These are phyloP conservation scores for Leccinum longicurvipes DNA, from an alignment of 768 basidiomycete species.

Conservation along the genomic window DNA sequence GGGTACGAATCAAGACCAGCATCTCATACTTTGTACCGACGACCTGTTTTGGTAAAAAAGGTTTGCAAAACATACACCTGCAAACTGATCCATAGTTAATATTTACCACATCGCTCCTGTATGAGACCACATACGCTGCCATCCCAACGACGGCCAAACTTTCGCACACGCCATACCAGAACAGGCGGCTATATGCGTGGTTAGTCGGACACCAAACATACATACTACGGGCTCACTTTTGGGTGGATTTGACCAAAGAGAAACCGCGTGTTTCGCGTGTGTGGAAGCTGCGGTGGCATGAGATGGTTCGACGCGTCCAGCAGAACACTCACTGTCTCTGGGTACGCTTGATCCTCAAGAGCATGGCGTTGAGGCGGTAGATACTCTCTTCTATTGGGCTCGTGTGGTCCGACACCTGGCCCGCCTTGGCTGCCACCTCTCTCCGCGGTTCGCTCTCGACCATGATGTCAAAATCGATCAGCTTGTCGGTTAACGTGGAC, in stretches of 20 bases:
- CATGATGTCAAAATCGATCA: constrained; percentile 96
- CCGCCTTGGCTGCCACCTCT: constrained; percentile 83
- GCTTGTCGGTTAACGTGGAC: constrained; percentile 89
- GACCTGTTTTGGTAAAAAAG: constrained; percentile 93
- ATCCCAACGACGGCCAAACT: constrained; percentile 75
- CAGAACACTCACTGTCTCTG: constrained; percentile 79
- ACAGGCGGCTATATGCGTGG: constrained; percentile 61
- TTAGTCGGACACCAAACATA: neutral
- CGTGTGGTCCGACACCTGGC: constrained; percentile 90
- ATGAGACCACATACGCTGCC: constrained; percentile 66
- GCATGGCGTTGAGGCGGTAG: constrained; percentile 82
- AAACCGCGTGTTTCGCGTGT: constrained; percentile 94
- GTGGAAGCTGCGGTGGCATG: constrained; percentile 64
- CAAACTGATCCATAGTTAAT: constrained; percentile 43
- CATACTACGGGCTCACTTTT: constrained; percentile 50
- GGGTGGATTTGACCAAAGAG: constrained; percentile 85
- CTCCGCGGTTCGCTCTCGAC: constrained; percentile 95
- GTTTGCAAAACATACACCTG: constrained; percentile 94
- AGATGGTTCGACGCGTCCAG: neutral
- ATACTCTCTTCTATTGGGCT: constrained; percentile 93
- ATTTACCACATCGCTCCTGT: constrained; percentile 1
- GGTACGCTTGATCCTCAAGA: constrained; percentile 86
- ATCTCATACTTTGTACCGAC: constrained; percentile 79
- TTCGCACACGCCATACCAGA: constrained; percentile 91
- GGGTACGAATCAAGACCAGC: constrained; percentile 8